Percentiles rank a stretch among this genome's conserved stretches.
phyloP scores from a whole-genome alignment of 208 protist genomes.

The Porcisia hertigi region DNA sequence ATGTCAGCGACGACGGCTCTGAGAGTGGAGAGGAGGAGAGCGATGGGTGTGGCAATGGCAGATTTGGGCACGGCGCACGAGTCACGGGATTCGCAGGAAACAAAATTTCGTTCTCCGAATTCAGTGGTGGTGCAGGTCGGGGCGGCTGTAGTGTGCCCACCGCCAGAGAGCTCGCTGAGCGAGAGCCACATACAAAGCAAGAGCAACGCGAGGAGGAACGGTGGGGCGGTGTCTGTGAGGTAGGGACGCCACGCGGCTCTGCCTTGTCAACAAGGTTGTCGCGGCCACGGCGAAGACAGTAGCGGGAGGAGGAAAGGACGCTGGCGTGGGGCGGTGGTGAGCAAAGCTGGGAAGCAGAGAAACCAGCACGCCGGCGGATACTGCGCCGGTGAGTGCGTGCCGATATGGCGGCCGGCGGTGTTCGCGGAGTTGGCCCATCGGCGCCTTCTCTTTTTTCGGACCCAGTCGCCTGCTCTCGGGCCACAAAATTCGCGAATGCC shows the following conservation, averaged over 20 bases:
- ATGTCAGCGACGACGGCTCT: slow-evolving; percentile 1
- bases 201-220: slow-evolving; percentile 13
- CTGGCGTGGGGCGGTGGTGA: neutral
- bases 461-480: neutral
- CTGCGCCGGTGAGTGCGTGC: neutral
- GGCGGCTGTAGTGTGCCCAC: too few species aligned
- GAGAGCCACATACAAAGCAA: slow-evolving; percentile 27
- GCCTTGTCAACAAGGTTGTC: neutral
- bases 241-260: neutral
- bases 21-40: slow-evolving; percentile 3
- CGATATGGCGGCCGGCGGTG: neutral
- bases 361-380: neutral
- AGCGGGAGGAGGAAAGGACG: slow-evolving; percentile 18
- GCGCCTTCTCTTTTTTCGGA: neutral
- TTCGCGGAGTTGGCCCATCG: neutral
- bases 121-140: neutral
- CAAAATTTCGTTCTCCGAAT: neutral
- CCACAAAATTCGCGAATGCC: slow-evolving; percentile 2
- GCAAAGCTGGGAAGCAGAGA: neutral
- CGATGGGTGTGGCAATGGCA: neutral
- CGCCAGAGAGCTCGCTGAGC: neutral
- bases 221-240: too few species aligned
- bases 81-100: neutral
- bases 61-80: neutral
- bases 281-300: slow-evolving; percentile 11